Evolutionary conservation across 73 alveolate species (phyloP).

Genomic region (Breviolum minutum): DNA sequence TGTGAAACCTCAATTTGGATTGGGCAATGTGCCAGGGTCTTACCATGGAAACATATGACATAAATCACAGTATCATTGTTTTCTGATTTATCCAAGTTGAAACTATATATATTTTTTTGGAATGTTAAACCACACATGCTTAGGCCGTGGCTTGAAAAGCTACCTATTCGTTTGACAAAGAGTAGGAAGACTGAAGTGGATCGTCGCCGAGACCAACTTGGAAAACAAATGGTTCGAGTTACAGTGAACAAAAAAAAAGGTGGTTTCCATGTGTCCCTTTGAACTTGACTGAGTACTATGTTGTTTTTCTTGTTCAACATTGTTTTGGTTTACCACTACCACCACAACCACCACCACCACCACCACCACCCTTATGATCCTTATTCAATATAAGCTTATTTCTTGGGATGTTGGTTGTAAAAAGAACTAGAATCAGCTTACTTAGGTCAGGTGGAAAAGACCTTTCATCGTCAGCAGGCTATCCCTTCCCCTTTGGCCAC

Average conservation of each 20-base stretch:
- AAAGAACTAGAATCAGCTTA: no score
- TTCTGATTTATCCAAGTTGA: background rate
- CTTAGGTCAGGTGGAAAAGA: slow-evolving; percentile 3
- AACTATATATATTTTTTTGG: background rate
- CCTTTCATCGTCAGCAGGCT: background rate
- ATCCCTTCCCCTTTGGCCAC: slow-evolving; percentile 1
- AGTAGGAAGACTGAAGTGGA: background rate
- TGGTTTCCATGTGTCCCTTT: background rate
- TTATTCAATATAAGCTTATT: no score
- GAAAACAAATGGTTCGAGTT: background rate
- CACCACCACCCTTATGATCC: background rate
- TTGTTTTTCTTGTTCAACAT: no score
- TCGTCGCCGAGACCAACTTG: background rate
- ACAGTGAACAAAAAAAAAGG: no score
- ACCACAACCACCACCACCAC: background rate
- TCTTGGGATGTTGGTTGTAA: no score
- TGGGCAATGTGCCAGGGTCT: background rate
- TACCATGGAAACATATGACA: background rate
- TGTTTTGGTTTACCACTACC: no score
- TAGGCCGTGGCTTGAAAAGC: background rate
- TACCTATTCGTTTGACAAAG: background rate
- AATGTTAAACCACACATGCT: background rate
- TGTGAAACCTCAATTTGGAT: background rate
- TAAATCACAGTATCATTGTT: no score
- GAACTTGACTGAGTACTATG: no score